Evolutionary conservation across 805 yeast species (phyloP).

Genomic region (Suhomyces sp.): DNA sequence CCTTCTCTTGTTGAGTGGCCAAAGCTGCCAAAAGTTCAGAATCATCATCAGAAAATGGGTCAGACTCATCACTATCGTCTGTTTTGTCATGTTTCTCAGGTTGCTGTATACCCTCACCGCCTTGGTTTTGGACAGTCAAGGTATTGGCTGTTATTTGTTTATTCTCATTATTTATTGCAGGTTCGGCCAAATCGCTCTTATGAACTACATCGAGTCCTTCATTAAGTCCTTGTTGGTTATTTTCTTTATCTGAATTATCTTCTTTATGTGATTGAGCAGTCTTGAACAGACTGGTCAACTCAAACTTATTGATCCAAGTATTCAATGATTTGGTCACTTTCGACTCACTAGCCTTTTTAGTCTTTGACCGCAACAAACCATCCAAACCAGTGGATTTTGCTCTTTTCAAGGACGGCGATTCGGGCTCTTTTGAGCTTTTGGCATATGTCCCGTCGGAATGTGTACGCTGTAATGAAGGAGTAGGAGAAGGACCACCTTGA

Average conservation of each 20-base stretch:
- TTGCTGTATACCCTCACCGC: not conserved
- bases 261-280: not conserved
- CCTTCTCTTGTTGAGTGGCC: not conserved
- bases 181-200: not conserved
- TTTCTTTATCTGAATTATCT: not conserved
- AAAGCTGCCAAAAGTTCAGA: conserved; percentile 13
- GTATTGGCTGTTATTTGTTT: not conserved
- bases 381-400: conserved; percentile 35
- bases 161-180: not conserved
- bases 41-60: conserved; percentile 33
- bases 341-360: not conserved
- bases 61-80: conserved; percentile 4
- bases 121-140: not conserved
- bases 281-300: conserved; percentile 6
- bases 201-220: not conserved
- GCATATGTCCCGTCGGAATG: conserved; percentile 25
- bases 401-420: conserved; percentile 35
- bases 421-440: conserved; percentile 14
- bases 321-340: conserved; percentile 7
- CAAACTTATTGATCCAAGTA: conserved; percentile 33
- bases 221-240: not conserved
- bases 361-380: conserved; percentile 10
- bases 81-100: not conserved
- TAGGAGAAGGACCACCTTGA: conserved; percentile 27
- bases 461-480: conserved; percentile 25